phyloP scores from a whole-genome alignment of 148 eudicot genomes.

The Rhododendron henanense region DNA sequence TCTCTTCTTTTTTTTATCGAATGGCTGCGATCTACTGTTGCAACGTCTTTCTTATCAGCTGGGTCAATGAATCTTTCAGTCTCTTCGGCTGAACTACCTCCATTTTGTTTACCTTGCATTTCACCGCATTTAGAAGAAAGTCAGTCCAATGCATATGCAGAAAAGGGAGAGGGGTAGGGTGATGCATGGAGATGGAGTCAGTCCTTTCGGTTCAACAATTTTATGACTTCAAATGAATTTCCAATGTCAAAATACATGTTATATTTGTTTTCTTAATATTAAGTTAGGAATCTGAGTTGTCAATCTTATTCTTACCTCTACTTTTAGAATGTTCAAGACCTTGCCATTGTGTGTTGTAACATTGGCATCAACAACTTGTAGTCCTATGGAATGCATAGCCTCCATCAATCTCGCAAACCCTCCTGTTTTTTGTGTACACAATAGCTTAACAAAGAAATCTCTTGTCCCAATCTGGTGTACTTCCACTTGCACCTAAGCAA shows the following conservation, averaged over 20 bases:
- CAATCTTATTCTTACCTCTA: constrained; percentile 14
- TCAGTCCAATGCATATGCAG: too few relatives aligned
- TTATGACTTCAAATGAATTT: neutral
- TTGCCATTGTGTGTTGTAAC: constrained; percentile 30
- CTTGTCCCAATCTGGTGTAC: constrained; percentile 51
- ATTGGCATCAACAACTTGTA: constrained; percentile 53
- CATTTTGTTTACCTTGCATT: constrained; percentile 9
- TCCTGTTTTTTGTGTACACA: constrained; percentile 38
- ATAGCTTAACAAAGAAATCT: constrained; percentile 43
- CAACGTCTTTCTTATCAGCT: neutral
- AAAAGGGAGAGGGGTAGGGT: neutral
- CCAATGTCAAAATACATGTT: neutral
- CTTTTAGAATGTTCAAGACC: constrained; percentile 21
- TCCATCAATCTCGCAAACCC: constrained; percentile 55
- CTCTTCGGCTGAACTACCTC: constrained; percentile 16
- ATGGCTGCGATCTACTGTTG: neutral
- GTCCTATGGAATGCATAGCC: constrained; percentile 39
- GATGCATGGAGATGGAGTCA: neutral
- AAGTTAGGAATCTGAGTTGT: neutral
- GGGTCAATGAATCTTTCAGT: constrained; percentile 18
- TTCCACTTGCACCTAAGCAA: constrained; percentile 48
- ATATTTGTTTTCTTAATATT: neutral
- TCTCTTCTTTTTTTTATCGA: neutral
- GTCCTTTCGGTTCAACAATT: neutral
- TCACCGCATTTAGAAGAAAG: neutral